Conservation (phyloP, 768 basidiomycete species). For the Calocera viscosa region DNA sequence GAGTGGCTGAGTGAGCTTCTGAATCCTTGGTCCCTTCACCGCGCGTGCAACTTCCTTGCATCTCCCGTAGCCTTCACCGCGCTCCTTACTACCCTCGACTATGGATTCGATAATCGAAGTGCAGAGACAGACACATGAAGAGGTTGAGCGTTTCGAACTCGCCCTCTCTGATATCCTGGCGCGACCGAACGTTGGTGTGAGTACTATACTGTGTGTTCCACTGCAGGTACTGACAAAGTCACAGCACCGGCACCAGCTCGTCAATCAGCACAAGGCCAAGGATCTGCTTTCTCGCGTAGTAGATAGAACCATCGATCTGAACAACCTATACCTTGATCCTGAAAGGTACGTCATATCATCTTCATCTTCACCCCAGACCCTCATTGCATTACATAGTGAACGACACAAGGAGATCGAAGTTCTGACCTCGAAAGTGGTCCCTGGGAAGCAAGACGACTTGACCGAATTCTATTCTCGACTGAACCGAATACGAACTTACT, state of each 20-base stretch:
- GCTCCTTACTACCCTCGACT: background rate
- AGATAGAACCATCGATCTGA: conserved; percentile 50
- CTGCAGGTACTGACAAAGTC: conserved; percentile 28
- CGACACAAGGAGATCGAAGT: conserved; percentile 54
- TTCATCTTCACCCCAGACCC: background rate
- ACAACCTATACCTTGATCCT: conserved; percentile 65
- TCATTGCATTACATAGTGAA: conserved; percentile 18
- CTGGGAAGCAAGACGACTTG: conserved; percentile 42
- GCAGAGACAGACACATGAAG: conserved; percentile 92
- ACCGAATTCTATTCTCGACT: conserved; percentile 93
- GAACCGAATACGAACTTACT: conserved; percentile 91
- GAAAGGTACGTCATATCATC: conserved; percentile 31
- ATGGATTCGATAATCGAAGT: conserved; percentile 94
- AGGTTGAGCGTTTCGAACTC: conserved; percentile 81
- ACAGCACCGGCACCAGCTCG: conserved; percentile 50
- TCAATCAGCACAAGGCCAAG: conserved; percentile 78
- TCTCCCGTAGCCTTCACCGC: background rate
- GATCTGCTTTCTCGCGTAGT: conserved; percentile 80
- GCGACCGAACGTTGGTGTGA: conserved; percentile 26
- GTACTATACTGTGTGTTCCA: conserved; percentile 13
- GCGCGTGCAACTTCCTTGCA: background rate
- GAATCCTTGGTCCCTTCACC: background rate
- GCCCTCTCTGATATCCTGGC: conserved; percentile 77
- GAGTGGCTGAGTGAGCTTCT: conserved; percentile 5
- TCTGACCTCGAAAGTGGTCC: conserved; percentile 36